phyloP scores from a whole-genome alignment of 1,139 yeast species.

The Suhomyces panamericanus region DNA sequence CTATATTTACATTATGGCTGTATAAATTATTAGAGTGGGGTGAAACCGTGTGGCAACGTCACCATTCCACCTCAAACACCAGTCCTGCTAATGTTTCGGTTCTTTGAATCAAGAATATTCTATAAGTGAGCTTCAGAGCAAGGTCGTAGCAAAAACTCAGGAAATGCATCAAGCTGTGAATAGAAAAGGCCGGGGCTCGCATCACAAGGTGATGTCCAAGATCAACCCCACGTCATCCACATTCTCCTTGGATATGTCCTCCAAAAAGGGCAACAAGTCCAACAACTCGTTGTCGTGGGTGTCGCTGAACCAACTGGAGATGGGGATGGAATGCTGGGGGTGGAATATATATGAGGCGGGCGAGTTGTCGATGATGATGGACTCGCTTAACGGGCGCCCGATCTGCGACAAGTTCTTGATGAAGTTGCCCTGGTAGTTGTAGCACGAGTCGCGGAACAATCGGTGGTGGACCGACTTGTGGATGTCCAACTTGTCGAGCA shows the following conservation, averaged over 20 bases:
- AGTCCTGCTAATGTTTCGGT: slow-evolving; percentile 21
- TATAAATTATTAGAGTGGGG: slow-evolving; percentile 11
- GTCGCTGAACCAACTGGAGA: slow-evolving; percentile 97
- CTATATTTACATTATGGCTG: slow-evolving; percentile 12
- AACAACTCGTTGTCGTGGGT: slow-evolving; percentile 93
- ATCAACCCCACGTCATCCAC: slow-evolving; percentile 86
- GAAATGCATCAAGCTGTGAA: slow-evolving; percentile 1
- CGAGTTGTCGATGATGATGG: slow-evolving; percentile 91
- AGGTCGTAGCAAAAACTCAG: slow-evolving; percentile 7
- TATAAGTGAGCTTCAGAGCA: slow-evolving; percentile 7
- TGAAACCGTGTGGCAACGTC: slow-evolving; percentile 1
- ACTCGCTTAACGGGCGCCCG: slow-evolving; percentile 85
- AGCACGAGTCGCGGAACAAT: slow-evolving; percentile 76
- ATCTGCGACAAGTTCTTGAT: slow-evolving; percentile 90
- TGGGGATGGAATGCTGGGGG: slow-evolving; percentile 98
- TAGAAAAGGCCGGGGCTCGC: not conserved
- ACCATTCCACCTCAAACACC: slow-evolving; percentile 15
- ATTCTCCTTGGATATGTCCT: slow-evolving; percentile 67
- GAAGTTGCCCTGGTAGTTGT: slow-evolving; percentile 78
- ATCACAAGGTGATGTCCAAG: slow-evolving; percentile 62
- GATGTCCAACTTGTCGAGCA: slow-evolving; percentile 81
- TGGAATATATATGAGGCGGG: slow-evolving; percentile 97
- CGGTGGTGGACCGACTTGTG: slow-evolving; percentile 82
- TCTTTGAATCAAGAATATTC: slow-evolving; percentile 9
- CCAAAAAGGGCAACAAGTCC: slow-evolving; percentile 87